Evolutionary conservation across 2,329 filamentous ascomycete species (phyloP).

Genomic region (Fusarium pseudonygamai): DNA sequence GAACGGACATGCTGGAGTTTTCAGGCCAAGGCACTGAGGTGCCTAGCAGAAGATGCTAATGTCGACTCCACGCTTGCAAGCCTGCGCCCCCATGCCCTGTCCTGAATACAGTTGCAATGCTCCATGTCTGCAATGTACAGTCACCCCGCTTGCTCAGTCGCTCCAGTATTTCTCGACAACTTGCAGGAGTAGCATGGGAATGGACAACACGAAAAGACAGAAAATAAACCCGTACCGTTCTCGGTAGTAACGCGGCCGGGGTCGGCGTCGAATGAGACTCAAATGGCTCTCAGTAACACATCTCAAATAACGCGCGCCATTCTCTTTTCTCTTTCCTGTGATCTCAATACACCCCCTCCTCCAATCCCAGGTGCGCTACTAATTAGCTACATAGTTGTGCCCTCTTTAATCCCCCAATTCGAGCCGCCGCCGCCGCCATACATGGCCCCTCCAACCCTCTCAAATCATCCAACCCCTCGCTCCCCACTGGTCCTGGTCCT

Average conservation of each 20-base stretch:
- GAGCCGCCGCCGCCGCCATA: conserved; percentile 44
- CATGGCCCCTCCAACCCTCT: conserved; percentile 41
- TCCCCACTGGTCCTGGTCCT: conserved; percentile 43
- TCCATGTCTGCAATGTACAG: conserved; percentile 7
- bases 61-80: conserved; percentile 27
- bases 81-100: conserved; percentile 33
- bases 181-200: conserved; percentile 30
- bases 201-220: conserved; percentile 31
- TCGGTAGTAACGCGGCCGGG: conserved; percentile 39
- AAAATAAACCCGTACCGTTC: conserved; percentile 28
- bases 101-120: conserved; percentile 23
- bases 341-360: conserved; percentile 41
- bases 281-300: conserved; percentile 37
- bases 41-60: conserved; percentile 16
- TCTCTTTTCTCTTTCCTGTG: conserved; percentile 34
- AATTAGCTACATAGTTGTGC: conserved; percentile 40
- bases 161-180: conserved; percentile 32
- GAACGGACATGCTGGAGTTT: conserved; percentile 33
- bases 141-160: conserved; percentile 25
- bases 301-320: conserved; percentile 36
- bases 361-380: conserved; percentile 35
- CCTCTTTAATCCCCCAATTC: conserved; percentile 44
- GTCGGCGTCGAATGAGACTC: conserved; percentile 40
- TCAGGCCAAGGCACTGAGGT: conserved; percentile 23
- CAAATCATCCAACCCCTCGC: conserved; percentile 45